These are phyloP conservation scores for Scenedesmus sp. DNA, from an alignment of 163 green algal species.

Conservation along the genomic window DNA sequence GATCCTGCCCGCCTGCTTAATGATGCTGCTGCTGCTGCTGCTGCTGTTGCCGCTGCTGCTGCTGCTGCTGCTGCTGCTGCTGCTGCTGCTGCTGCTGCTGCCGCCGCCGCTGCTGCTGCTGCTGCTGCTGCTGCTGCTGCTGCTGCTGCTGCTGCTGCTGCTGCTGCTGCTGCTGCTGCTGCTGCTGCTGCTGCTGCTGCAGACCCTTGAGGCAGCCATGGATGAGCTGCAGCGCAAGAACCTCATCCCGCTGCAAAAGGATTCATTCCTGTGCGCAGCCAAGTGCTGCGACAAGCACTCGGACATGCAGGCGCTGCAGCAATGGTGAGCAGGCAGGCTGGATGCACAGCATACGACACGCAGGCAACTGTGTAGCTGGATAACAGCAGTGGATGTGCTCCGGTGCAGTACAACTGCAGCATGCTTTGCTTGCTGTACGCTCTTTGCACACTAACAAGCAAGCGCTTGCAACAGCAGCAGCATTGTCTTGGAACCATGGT, in stretches of 20 bases:
- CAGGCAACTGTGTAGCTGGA: not conserved
- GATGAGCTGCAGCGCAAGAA: constrained; percentile 58
- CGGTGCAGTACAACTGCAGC: not conserved
- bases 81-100: not conserved
- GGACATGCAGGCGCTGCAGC: constrained; percentile 52
- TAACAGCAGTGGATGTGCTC: not conserved
- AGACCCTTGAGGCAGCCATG: constrained; percentile 61
- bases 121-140: not conserved
- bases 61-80: not conserved
- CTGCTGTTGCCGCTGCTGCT: not conserved
- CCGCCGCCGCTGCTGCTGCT: not conserved
- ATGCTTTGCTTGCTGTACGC: not conserved
- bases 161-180: not conserved
- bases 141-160: not conserved
- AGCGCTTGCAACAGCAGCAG: not conserved
- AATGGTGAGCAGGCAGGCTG: constrained; percentile 54
- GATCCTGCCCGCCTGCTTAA: not conserved
- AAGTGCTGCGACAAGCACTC: constrained; percentile 60
- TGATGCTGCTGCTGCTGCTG: not conserved
- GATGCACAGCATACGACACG: not conserved
- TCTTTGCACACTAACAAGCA: not conserved
- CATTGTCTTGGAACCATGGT: not conserved
- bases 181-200: not conserved
- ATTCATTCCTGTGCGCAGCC: constrained; percentile 65
- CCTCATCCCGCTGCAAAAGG: constrained; percentile 63